Evolutionary conservation across 768 basidiomycete species (phyloP), one percentile per base, ranked within the genome.

Genomic region (Xerocomus potaroensis): DNA sequence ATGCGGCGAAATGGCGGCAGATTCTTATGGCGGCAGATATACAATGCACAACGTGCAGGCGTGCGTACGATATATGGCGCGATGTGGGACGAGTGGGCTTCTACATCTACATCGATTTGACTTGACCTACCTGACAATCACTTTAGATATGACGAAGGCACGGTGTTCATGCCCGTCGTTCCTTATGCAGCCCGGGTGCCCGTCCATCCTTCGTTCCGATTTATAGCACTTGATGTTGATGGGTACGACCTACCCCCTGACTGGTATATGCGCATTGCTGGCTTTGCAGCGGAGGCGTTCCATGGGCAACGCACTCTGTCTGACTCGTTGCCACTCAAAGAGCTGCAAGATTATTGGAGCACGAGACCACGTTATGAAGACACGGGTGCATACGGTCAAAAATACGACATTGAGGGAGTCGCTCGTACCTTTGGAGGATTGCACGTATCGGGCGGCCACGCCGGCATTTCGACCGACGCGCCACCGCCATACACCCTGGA

Each of bases 231-330:
- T 15, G 89, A 92, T 55, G 81, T 76, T 50, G 90, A 91, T 55
- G 88, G 87, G 3, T 75, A 81, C 54, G 83, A 86, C 51, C 61
- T 90, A 15, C 87, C 88, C 1, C 69, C 83, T 22, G 90, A 92
- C 67, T 92, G 90, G 89, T 87, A 86, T 61, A 87, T 87, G 84
- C 78, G 87, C 18, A 80, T 89, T 42, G 78, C 76, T 56, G 86
- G 87, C 14, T 79, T 85, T 54, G 83, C 82, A 3, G 83, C 75
- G 0, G 84, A 88, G 64, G 77, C 71, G 22, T 67, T 89, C 24
- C 80, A 81, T 12, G 74, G 78, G 32, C 84, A 84, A 54, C 78
- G 81, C n/a, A 67, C 69, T 33, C 69, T 88, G 8, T 70, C 70
- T 31, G 83, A 84, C 41, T 73, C 77, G 1, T 81, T 88, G 49